phyloP scores from a whole-genome alignment of 495 filamentous ascomycete genomes.

The Aspergillus hancockii region DNA sequence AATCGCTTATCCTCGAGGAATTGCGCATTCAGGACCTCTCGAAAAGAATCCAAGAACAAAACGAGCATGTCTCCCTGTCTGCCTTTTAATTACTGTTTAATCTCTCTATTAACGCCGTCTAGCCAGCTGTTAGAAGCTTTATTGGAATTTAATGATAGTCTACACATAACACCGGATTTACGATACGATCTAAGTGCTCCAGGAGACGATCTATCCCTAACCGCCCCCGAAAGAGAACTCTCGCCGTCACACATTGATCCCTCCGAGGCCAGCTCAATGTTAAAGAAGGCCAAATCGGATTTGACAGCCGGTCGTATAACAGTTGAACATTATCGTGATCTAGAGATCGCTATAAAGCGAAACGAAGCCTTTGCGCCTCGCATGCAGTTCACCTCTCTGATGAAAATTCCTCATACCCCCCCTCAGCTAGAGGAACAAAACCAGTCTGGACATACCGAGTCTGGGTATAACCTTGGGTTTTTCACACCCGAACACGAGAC shows the following conservation, averaged over 20 bases:
- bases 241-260: slow-evolving; percentile 39
- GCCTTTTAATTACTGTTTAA: not conserved
- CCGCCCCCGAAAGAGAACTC: slow-evolving; percentile 41
- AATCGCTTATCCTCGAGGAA: slow-evolving; percentile 74
- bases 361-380: slow-evolving; percentile 42
- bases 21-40: slow-evolving; percentile 74
- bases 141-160: slow-evolving; percentile 79
- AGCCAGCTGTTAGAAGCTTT: slow-evolving; percentile 82
- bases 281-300: slow-evolving; percentile 49
- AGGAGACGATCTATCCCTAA: slow-evolving; percentile 38
- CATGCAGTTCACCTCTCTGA: slow-evolving; percentile 34
- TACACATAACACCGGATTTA: slow-evolving; percentile 70
- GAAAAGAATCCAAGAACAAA: slow-evolving; percentile 79
- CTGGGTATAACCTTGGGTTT: slow-evolving; percentile 50
- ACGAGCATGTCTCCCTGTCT: slow-evolving; percentile 60
- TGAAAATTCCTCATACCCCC: slow-evolving; percentile 33
- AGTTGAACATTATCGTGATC: slow-evolving; percentile 33
- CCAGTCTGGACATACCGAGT: slow-evolving; percentile 16
- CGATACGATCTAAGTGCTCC: slow-evolving; percentile 63
- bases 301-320: slow-evolving; percentile 44
- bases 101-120: slow-evolving; percentile 15
- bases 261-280: slow-evolving; percentile 36
- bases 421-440: slow-evolving; percentile 19
- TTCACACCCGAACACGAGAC: slow-evolving; percentile 77
- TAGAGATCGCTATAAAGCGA: slow-evolving; percentile 43